These are phyloP conservation scores for Alopecurus myosuroides DNA, from an alignment of 176 grass and related monocot species.

Conservation along the genomic window DNA sequence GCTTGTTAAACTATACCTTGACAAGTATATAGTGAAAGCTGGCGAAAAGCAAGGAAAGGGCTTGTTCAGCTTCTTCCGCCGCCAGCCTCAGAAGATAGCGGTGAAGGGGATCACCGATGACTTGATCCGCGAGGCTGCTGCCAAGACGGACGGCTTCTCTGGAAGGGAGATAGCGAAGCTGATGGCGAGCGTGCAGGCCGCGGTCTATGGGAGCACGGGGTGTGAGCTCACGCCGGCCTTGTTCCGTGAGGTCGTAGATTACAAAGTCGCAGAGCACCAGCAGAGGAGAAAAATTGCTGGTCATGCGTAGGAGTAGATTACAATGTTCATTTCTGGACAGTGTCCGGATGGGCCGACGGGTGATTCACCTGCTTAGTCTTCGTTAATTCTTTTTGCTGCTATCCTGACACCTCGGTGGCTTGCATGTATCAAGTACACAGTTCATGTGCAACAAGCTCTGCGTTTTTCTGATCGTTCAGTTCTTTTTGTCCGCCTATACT, in stretches of 20 bases:
- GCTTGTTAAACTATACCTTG: constrained; percentile 80
- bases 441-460: constrained; percentile 7
- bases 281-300: constrained; percentile 77
- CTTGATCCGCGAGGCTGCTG: constrained; percentile 69
- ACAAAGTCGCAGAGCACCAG: constrained; percentile 92
- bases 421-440: neutral
- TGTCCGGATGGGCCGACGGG: neutral
- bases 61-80: constrained; percentile 56
- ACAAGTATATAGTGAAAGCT: constrained; percentile 82
- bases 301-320: constrained; percentile 35
- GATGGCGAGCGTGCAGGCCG: constrained; percentile 84
- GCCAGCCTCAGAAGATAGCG: constrained; percentile 73
- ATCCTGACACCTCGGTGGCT: neutral
- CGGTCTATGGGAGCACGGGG: constrained; percentile 81
- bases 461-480: neutral
- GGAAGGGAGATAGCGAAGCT: constrained; percentile 95
- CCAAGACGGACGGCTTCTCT: constrained; percentile 86
- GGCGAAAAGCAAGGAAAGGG: constrained; percentile 46
- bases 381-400: constrained; percentile 36
- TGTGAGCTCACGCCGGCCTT: constrained; percentile 71
- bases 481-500: neutral
- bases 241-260: constrained; percentile 93
- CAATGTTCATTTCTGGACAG: neutral
- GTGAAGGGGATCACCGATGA: constrained; percentile 80
- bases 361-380: constrained; percentile 7